Evolutionary conservation across 2,329 filamentous ascomycete species (phyloP).

Genomic region (Balansia obtecta): DNA sequence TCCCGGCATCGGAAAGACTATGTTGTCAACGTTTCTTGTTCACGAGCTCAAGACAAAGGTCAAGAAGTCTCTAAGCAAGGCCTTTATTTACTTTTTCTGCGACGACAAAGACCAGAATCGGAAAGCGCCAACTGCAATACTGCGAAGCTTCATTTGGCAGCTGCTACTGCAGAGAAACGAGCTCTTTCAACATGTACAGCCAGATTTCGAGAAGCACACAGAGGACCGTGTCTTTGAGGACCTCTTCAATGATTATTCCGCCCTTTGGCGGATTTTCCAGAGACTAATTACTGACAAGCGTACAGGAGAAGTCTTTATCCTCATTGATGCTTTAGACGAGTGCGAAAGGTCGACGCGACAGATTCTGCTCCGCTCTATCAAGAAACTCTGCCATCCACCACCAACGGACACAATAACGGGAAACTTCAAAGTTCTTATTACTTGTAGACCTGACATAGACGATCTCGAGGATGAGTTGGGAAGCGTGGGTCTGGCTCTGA

Average conservation of each 20-base stretch:
- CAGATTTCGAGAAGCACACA: neutral
- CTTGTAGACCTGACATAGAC: conserved; percentile 2
- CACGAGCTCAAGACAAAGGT: conserved; percentile 3
- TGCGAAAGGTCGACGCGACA: conserved; percentile 4
- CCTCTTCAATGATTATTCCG: conserved; percentile 4
- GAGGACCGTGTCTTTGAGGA: neutral
- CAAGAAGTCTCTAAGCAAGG: conserved; percentile 1
- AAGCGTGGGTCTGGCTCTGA: no score
- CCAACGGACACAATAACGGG: neutral
- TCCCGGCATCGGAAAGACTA: conserved; percentile 8
- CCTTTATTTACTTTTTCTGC: conserved; percentile 6
- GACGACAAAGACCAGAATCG: conserved; percentile 6
- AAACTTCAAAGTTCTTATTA: conserved; percentile 5
- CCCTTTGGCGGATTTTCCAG: conserved; percentile 7
- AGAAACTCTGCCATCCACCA: neutral
- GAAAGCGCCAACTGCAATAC: conserved; percentile 2
- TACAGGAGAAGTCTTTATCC: conserved; percentile 5
- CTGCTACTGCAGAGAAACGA: conserved; percentile 6
- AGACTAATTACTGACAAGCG: conserved; percentile 3
- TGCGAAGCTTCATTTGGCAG: conserved; percentile 9
- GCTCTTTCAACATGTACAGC: conserved; percentile 4
- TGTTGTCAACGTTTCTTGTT: conserved; percentile 8
- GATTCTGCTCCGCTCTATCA: neutral
- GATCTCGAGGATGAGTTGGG: no score
- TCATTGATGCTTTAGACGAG: conserved; percentile 8